Evolutionary conservation across 371 early-diverging fungal species (phyloP), one percentile per base, ranked within the genome.

Genomic region (Dichotomocladium elegans): DNA sequence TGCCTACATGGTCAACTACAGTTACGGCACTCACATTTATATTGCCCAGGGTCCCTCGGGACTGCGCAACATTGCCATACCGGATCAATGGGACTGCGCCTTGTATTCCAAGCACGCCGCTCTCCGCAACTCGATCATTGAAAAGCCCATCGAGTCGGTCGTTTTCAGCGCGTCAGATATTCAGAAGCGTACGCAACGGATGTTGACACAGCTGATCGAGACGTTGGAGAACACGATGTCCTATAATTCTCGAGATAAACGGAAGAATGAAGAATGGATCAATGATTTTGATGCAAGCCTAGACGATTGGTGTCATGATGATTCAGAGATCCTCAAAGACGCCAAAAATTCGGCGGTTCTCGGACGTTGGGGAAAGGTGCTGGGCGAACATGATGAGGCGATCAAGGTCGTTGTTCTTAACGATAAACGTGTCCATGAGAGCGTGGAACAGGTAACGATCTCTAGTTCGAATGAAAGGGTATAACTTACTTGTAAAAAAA

Each of bases 281-380:
- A 61, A 58, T 51, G 78, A 77, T 51, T 71, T 77, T 43, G 78
- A 77, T 57, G 70, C 74, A 1, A 72, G 72, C 41, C 53, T 77
- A 44, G 78, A 77, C 49, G 78, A 77, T 52, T 77, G 78, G 78
- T 73, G 72, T 28, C 74, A 77, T 45, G 78, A 77, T 58, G 78
- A 77, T 54, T 66, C 71, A 0, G 62, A 68, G 19, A 51, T 72
- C 1, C 35, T 77, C 10, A 67, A 60, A 28, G 60, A 77, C 21
- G 70, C 63, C 5, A 59, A 59, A 3, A 52, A 58, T 11, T 61
- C 63, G 46, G 55, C 53, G 0, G 48, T 61, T 25, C 40, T 77
- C 9, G 78, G 78, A 3, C 64, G 68, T 12, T 77, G 78, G 78
- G 30, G 55, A 1, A 53, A 58, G 19, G 62, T 57, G 2, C 31